Base-by-base conservation (phyloP, 257 asterid genomes). In the Capsicum chinense region DNA sequence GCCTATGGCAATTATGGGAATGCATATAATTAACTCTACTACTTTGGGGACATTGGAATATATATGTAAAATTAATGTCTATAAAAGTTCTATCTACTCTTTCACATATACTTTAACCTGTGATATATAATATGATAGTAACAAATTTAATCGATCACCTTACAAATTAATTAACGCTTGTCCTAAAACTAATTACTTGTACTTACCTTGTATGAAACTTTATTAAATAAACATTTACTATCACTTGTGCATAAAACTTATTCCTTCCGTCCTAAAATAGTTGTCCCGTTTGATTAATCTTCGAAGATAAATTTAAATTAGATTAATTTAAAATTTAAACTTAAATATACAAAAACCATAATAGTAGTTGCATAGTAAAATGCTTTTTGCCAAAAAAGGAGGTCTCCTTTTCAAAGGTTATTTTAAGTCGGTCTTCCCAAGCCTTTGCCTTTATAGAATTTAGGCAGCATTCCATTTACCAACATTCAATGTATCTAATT, bases 401-500 rank as follows among this genome's bases (percentile, higher is more conserved):
- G 44, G 71, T 26, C 71, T 64, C n/a, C 71, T 64, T 64, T 64
- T 64, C 71, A 64, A 64, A 64, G 17, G 39, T 35, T 14, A 14
- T 67, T 76, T 54, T 26, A 54, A 54, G 64, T 76, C 5, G 15
- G 64, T 33, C 44, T 76, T 9, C 48, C 14, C 8, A 5, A 21
- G 58, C 81, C 47, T 52, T 3, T 52, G 81, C 47, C 21, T 47
- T n/a, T 21, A 44, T 66, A 16, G n/a, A 57, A 21, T 64, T 19
- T 21, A 50, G 76, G 83, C 2, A 56, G 4, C 48, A 15, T 63
- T 79, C 83, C 87, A 86, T 64, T 79, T 81, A 33, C 83, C 83
- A 79, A 89, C 83, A 84, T 86, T 86, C 88, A 79, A 60, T 86
- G 88, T 33, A 88, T 79, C 33, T 56, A 44, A 17, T 71, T 26